A percentile compares a stretch with the other conserved stretches of the same genome.
These are phyloP conservation scores for Podila epicladia DNA, from an alignment of 192 early-diverging fungal species.

Conservation along the genomic window DNA sequence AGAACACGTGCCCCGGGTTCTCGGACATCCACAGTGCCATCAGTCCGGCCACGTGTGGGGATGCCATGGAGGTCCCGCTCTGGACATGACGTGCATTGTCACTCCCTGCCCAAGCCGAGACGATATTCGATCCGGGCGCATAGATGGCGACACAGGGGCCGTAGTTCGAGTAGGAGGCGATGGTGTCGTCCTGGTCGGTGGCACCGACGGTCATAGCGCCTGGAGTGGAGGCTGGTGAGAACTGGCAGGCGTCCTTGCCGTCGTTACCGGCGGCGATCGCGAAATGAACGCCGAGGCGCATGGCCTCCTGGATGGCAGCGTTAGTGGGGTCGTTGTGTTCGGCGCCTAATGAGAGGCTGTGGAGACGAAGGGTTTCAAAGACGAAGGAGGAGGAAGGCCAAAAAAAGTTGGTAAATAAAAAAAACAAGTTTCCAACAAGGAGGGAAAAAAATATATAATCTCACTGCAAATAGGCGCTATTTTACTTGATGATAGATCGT, in stretches of 20 bases:
- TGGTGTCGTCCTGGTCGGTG: slow-evolving; percentile 65
- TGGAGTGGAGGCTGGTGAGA: slow-evolving; percentile 63
- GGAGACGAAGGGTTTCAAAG: background rate
- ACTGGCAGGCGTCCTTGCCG: slow-evolving; percentile 63
- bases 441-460: background rate
- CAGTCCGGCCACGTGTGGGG: slow-evolving; percentile 73
- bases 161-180: slow-evolving; percentile 65
- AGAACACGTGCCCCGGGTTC: slow-evolving; percentile 27
- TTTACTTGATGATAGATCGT: slow-evolving; percentile 57
- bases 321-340: slow-evolving; percentile 58
- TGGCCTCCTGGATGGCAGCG: slow-evolving; percentile 58
- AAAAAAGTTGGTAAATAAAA: background rate
- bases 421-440: background rate
- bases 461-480: background rate
- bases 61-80: slow-evolving; percentile 87
- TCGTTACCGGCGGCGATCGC: slow-evolving; percentile 70
- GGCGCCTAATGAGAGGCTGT: slow-evolving; percentile 63
- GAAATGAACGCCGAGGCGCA: slow-evolving; percentile 60
- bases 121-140: slow-evolving; percentile 62
- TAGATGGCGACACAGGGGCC: slow-evolving; percentile 66
- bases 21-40: slow-evolving; percentile 60
- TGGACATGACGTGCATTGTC: slow-evolving; percentile 62
- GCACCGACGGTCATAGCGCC: slow-evolving; percentile 69
- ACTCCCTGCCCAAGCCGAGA: slow-evolving; percentile 68
- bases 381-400: background rate